These are phyloP conservation scores for Schwanniomyces occidentalis DNA, from an alignment of 805 yeast genomes.

Conservation along the genomic window DNA sequence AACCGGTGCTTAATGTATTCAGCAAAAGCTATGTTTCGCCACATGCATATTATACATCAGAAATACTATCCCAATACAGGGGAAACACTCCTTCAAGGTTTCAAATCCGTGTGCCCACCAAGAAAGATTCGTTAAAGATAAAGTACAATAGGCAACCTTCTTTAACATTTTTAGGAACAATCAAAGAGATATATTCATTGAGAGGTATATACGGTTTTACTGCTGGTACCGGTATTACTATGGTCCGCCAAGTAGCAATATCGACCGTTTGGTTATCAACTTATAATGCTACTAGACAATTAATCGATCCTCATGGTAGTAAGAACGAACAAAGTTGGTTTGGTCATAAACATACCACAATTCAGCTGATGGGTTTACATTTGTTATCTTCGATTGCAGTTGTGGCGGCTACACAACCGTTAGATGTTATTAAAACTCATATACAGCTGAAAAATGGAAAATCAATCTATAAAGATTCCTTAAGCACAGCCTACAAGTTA, in stretches of 20 bases:
- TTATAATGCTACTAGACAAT: slow-evolving; percentile 74
- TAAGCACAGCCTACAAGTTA: slow-evolving; percentile 44
- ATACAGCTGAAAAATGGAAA: slow-evolving; percentile 78
- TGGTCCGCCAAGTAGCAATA: slow-evolving; percentile 74
- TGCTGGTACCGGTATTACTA: slow-evolving; percentile 83
- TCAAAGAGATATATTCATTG: slow-evolving; percentile 65
- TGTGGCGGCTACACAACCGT: slow-evolving; percentile 79
- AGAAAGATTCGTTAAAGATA: slow-evolving; percentile 20
- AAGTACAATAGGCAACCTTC: slow-evolving; percentile 56
- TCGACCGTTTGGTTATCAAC: slow-evolving; percentile 84
- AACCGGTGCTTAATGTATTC: slow-evolving; percentile 21
- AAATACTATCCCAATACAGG: slow-evolving; percentile 27
- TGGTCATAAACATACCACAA: slow-evolving; percentile 41
- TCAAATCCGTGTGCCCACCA: slow-evolving; percentile 7
- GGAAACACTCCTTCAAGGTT: slow-evolving; percentile 17
- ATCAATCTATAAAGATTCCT: slow-evolving; percentile 56
- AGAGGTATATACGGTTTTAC: slow-evolving; percentile 78
- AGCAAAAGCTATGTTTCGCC: slow-evolving; percentile 41
- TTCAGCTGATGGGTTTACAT: slow-evolving; percentile 53
- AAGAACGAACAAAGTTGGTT: slow-evolving; percentile 40
- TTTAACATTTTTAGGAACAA: slow-evolving; percentile 49
- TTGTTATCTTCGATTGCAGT: slow-evolving; percentile 67
- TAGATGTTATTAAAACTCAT: slow-evolving; percentile 84
- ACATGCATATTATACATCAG: slow-evolving; percentile 41
- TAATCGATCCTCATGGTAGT: slow-evolving; percentile 52